Base-by-base conservation (phyloP, 805 yeast genomes). In the Jamesozyma piceae region DNA sequence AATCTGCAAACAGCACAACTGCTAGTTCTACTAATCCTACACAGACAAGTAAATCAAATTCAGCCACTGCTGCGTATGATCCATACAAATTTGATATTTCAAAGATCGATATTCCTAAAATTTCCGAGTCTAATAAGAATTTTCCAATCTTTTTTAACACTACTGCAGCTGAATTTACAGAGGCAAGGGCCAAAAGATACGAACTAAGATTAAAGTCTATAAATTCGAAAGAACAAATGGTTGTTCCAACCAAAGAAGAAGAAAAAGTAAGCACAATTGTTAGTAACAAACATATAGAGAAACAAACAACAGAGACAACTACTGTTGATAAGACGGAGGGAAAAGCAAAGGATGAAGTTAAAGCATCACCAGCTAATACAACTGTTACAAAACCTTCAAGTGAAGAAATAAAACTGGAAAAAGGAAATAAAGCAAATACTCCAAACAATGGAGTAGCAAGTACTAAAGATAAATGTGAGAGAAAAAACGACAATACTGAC, bases 101-200 rank as follows among this genome's bases (percentile, higher is more conserved):
- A 14, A 57, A 55, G 36, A 28, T 49, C 35, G 43, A 30, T 33
- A 42, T 20, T 21, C 41, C 32, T 15, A 41, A 30, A 18, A 26
- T 29, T 28, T 13, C 29, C 45, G 49, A 44, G 48, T 19, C 32
- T 13, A 39, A 37, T 4, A 37, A 49, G n/a, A 48, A 48, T 15
- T 54, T 58, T 22, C 66, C 66, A 18, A 38, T 62, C 18, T 62
- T 48, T 38, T 50, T 58, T 18, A 62, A 59, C 35, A 51, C 63
- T 4, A 53, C 52, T 6, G 55, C 60, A 37, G 51, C 56, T 15
- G 58, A 54, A 13, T 67, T 55, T 48, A 60, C 60, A 2, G 54
- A 55, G 10, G 58, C 58, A 2, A 62, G 59, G 29, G 47, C 57
- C 14, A 47, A 39, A 17, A 59, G 61, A 42, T 37, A 51, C 24